Evolutionary conservation across 2,329 filamentous ascomycete species (phyloP).

Genomic region (Grosmannia clavigera): DNA sequence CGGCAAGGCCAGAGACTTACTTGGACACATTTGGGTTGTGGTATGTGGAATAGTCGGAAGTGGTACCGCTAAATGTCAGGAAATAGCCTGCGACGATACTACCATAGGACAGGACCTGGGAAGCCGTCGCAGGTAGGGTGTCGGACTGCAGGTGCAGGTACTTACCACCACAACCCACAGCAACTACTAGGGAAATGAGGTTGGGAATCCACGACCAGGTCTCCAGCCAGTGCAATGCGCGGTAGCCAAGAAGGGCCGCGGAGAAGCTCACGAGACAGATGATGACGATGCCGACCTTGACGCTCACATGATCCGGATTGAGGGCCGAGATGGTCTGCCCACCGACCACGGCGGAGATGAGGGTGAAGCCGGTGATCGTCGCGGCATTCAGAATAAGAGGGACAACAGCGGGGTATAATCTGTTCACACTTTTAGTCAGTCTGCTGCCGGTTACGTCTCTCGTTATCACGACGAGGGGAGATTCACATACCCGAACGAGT

Average conservation of each 20-base stretch:
- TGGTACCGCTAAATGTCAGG: conserved; percentile 41
- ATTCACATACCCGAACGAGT: conserved; percentile 37
- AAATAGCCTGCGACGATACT: conserved; percentile 39
- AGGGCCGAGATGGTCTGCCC: conserved; percentile 40
- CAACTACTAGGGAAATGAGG: conserved; percentile 36
- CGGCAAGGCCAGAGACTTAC: conserved; percentile 14
- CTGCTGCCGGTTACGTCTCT: background rate
- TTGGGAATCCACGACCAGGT: conserved; percentile 45
- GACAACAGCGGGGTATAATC: conserved; percentile 36
- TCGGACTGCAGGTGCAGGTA: conserved; percentile 33
- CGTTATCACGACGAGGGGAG: no score
- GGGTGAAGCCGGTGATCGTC: conserved; percentile 44
- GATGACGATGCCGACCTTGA: conserved; percentile 45
- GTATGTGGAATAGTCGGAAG: conserved; percentile 47
- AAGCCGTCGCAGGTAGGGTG: conserved; percentile 22
- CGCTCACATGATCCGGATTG: conserved; percentile 30
- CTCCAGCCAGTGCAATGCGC: conserved; percentile 39
- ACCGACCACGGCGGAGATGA: conserved; percentile 43
- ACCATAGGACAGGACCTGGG: conserved; percentile 31
- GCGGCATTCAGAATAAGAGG: conserved; percentile 42
- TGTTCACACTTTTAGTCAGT: conserved; percentile 8
- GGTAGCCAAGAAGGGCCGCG: conserved; percentile 43
- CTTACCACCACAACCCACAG: conserved; percentile 40
- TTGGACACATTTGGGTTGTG: conserved; percentile 32
- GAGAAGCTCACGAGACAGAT: conserved; percentile 38